A percentile compares a stretch with the other conserved stretches of the same genome.
phyloP scores from a whole-genome alignment of 2,329 filamentous ascomycete species.

The Dryadomyces quercus-mongolicae region DNA sequence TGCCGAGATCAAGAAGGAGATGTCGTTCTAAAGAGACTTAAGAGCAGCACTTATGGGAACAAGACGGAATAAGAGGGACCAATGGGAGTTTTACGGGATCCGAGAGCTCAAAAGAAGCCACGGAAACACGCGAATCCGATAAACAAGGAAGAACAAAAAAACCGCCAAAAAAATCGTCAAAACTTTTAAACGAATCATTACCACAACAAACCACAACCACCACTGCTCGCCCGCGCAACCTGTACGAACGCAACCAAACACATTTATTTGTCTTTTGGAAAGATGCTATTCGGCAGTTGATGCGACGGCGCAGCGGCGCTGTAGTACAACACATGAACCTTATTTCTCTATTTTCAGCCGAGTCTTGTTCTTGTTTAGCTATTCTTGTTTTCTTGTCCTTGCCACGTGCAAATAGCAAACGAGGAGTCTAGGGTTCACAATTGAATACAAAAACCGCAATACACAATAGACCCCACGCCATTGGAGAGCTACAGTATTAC shows the following conservation, averaged over 20 bases:
- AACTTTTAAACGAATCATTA: not conserved
- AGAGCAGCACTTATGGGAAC: not conserved
- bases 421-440: not conserved
- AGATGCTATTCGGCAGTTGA: not conserved
- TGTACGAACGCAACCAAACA: not conserved
- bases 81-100: not conserved
- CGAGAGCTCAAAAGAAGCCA: not conserved
- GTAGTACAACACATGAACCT: not conserved
- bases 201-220: not conserved
- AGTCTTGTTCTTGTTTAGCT: not conserved
- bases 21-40: constrained; percentile 46
- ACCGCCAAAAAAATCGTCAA: not conserved
- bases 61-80: not conserved
- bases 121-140: not conserved
- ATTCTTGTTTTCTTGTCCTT: not conserved
- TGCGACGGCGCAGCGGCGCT: not conserved
- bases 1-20: constrained; percentile 96
- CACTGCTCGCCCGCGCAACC: not conserved
- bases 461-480: not conserved
- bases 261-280: not conserved
- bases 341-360: not conserved
- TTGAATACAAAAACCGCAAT: not conserved
- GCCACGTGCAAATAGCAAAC: not conserved
- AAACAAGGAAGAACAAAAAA: not conserved
- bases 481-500: not conserved